These are phyloP conservation scores for Colletotrichum siamense DNA, from an alignment of 2,329 filamentous ascomycete genomes.

Conservation along the genomic window DNA sequence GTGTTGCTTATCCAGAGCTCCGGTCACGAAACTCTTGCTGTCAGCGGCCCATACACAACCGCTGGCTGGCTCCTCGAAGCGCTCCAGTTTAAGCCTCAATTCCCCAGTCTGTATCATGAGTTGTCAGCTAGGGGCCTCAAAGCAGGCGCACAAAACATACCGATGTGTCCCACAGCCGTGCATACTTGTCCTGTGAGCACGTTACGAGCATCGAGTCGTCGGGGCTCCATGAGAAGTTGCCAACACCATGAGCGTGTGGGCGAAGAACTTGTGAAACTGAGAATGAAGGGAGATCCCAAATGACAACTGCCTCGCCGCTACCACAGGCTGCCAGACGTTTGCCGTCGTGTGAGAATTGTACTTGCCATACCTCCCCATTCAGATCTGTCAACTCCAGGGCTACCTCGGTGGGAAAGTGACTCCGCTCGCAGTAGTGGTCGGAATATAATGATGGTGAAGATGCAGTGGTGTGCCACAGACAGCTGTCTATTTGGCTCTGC, in stretches of 20 bases:
- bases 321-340: constrained; percentile 83
- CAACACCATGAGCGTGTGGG: constrained; percentile 74
- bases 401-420: constrained; percentile 78
- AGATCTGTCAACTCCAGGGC: constrained; percentile 76
- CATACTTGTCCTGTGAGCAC: constrained; percentile 77
- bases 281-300: constrained; percentile 82
- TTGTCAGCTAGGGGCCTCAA: neutral
- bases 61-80: constrained; percentile 84
- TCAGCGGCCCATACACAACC: constrained; percentile 89
- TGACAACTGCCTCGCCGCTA: constrained; percentile 73
- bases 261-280: constrained; percentile 65
- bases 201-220: constrained; percentile 87
- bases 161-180: constrained; percentile 75
- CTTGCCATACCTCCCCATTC: constrained; percentile 86
- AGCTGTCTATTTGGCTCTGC: constrained; percentile 79
- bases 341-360: constrained; percentile 90
- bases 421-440: constrained; percentile 83
- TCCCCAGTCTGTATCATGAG: constrained; percentile 59
- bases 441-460: constrained; percentile 83
- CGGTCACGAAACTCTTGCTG: constrained; percentile 78
- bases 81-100: constrained; percentile 67
- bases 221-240: constrained; percentile 89
- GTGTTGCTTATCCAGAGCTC: constrained; percentile 71
- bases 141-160: constrained; percentile 49
- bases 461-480: constrained; percentile 86